Percentiles rank a stretch among this genome's conserved stretches.
These are phyloP conservation scores for Ogataea dorogensis DNA, from an alignment of 805 yeast species.

Conservation along the genomic window DNA sequence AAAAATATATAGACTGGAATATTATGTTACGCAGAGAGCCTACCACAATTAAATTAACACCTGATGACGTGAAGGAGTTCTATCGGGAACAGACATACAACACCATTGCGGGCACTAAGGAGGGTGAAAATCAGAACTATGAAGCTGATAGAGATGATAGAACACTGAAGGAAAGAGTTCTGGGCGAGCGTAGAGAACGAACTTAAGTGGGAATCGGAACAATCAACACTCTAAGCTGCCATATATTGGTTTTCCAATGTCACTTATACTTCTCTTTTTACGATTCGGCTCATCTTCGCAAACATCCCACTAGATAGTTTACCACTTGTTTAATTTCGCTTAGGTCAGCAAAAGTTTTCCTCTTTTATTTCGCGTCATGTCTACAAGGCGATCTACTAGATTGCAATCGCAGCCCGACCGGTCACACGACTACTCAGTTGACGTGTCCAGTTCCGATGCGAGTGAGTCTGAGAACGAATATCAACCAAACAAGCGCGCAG, in stretches of 20 bases:
- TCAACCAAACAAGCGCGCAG: conserved; percentile 13
- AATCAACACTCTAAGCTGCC: background rate
- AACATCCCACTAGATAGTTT: too few relatives aligned
- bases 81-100: conserved; percentile 29
- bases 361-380: conserved; percentile 11
- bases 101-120: conserved; percentile 16
- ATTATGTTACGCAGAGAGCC: conserved; percentile 70
- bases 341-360: conserved; percentile 5
- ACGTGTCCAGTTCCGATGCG: conserved; percentile 19
- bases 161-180: conserved; percentile 21
- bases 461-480: conserved; percentile 24
- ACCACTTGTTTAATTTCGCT: too few relatives aligned
- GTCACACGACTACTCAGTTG: conserved; percentile 15
- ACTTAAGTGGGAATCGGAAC: background rate
- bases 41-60: conserved; percentile 61
- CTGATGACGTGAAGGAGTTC: conserved; percentile 57
- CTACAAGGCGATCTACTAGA: conserved; percentile 18
- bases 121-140: conserved; percentile 17
- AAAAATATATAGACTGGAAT: conserved; percentile 1
- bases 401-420: conserved; percentile 12
- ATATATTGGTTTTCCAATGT: background rate
- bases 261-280: background rate
- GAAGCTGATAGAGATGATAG: conserved; percentile 4
- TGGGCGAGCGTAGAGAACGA: conserved; percentile 15
- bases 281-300: background rate